Evolutionary conservation across 2,329 filamentous ascomycete genomes (phyloP).

Genomic region (Acrocalymma vagum): DNA sequence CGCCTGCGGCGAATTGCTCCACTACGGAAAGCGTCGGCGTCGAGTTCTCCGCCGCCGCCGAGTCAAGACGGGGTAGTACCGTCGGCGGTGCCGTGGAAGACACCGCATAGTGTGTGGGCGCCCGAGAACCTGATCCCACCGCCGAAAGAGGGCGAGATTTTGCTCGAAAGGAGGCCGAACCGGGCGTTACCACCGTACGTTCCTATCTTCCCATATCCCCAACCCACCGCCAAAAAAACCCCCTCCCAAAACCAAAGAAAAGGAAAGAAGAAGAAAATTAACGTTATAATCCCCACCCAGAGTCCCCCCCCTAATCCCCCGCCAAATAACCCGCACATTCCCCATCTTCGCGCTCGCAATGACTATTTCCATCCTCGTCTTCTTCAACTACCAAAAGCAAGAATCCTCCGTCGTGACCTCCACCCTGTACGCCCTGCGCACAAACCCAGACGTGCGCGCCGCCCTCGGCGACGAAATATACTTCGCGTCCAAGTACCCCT

Average conservation of each 20-base stretch:
- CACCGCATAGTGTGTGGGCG: constrained; percentile 47
- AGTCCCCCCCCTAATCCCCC: constrained; percentile 44
- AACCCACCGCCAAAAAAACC: not conserved
- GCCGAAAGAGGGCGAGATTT: constrained; percentile 44
- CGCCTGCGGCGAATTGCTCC: constrained; percentile 25
- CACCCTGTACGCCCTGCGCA: constrained; percentile 91
- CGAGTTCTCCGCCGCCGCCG: constrained; percentile 31
- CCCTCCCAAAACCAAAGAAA: constrained; percentile 4
- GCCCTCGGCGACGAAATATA: constrained; percentile 77
- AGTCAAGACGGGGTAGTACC: constrained; percentile 25
- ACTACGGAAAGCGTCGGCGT: no score
- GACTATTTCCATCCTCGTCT: constrained; percentile 76
- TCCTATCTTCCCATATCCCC: not conserved
- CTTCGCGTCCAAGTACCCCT: constrained; percentile 58
- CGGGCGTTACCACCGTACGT: constrained; percentile 45
- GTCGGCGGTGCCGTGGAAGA: constrained; percentile 49
- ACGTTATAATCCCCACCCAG: constrained; percentile 16
- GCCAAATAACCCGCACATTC: constrained; percentile 64
- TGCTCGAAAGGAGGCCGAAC: constrained; percentile 42
- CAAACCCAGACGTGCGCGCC: constrained; percentile 75
- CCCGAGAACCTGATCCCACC: constrained; percentile 46
- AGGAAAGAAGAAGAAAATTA: no score
- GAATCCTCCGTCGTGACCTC: constrained; percentile 83
- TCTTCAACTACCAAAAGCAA: constrained; percentile 99
- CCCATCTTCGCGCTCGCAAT: constrained; percentile 82